Percentiles rank a stretch among this genome's conserved stretches.
These are phyloP conservation scores for Venturia effusa DNA, from an alignment of 2,329 filamentous ascomycete species.

Conservation along the genomic window DNA sequence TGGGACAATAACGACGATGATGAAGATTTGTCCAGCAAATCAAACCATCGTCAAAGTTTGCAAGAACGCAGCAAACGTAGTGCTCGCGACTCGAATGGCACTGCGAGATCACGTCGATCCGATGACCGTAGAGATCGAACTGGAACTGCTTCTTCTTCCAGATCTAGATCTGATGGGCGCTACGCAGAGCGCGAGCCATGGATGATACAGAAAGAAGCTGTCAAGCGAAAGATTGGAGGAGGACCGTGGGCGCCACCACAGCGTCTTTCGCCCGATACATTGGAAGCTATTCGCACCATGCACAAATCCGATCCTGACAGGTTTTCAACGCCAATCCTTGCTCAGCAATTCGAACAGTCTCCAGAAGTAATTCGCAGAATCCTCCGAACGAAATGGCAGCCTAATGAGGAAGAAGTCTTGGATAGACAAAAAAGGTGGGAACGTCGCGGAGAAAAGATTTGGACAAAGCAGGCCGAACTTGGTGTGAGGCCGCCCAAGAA, in stretches of 20 bases:
- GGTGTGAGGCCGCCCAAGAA: slow-evolving; percentile 47
- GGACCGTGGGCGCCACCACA: slow-evolving; percentile 72
- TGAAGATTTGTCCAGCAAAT: background rate
- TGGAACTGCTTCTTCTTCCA: background rate
- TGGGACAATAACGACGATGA: background rate
- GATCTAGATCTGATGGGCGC: background rate
- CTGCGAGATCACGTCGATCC: background rate
- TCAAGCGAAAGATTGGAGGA: slow-evolving; percentile 68
- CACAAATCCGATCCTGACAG: slow-evolving; percentile 64
- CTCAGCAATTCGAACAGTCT: slow-evolving; percentile 74
- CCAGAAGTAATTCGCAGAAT: slow-evolving; percentile 81
- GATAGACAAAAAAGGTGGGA: slow-evolving; percentile 35
- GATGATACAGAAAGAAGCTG: slow-evolving; percentile 63
- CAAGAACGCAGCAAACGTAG: background rate
- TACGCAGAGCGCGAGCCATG: slow-evolving; percentile 35
- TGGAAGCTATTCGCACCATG: slow-evolving; percentile 79
- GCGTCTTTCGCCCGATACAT: slow-evolving; percentile 79
- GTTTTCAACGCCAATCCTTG: slow-evolving; percentile 65
- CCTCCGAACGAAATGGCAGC: slow-evolving; percentile 65
- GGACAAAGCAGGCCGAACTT: slow-evolving; percentile 34
- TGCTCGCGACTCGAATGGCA: background rate
- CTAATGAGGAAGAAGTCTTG: slow-evolving; percentile 37
- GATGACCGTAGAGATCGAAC: background rate
- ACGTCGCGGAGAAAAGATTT: slow-evolving; percentile 37
- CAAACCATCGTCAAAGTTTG: background rate